A percentile compares a stretch with the other conserved stretches of the same genome.
These are phyloP conservation scores for Solanum appendiculatum DNA, from an alignment of 257 asterid genomes.

Conservation along the genomic window DNA sequence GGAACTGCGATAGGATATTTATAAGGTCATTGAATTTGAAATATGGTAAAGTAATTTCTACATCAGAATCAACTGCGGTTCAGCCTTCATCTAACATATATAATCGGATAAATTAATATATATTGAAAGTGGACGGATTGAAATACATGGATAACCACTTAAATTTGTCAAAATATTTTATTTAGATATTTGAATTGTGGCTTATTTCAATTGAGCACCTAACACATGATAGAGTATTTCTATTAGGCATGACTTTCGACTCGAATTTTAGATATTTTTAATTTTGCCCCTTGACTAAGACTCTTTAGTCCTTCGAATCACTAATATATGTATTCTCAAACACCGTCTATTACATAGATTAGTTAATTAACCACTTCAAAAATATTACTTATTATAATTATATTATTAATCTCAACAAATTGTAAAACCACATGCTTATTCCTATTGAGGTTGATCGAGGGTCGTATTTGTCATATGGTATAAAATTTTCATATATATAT, in stretches of 20 bases:
- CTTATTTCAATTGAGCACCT: not conserved
- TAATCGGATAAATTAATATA: not conserved
- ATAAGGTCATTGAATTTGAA: not conserved
- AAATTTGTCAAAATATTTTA: not conserved
- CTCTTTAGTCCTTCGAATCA: not conserved
- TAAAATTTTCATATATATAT: not conserved
- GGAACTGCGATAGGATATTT: not conserved
- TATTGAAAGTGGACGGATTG: not conserved
- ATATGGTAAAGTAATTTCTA: not conserved
- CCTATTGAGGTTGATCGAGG: not conserved
- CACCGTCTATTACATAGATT: not conserved
- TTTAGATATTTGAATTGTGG: not conserved
- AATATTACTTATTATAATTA: not conserved
- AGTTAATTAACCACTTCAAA: not conserved
- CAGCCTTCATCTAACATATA: not conserved
- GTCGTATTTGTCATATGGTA: not conserved
- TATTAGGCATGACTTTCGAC: not conserved
- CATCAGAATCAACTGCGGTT: not conserved
- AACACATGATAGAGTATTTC: not conserved
- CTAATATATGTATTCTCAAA: not conserved
- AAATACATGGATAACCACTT: not conserved
- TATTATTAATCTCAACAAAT: not conserved
- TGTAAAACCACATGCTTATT: not conserved
- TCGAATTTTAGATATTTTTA: not conserved
- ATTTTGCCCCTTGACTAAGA: not conserved